Base-by-base conservation (phyloP, 139 green algal species). In the Ulvella scutata region DNA sequence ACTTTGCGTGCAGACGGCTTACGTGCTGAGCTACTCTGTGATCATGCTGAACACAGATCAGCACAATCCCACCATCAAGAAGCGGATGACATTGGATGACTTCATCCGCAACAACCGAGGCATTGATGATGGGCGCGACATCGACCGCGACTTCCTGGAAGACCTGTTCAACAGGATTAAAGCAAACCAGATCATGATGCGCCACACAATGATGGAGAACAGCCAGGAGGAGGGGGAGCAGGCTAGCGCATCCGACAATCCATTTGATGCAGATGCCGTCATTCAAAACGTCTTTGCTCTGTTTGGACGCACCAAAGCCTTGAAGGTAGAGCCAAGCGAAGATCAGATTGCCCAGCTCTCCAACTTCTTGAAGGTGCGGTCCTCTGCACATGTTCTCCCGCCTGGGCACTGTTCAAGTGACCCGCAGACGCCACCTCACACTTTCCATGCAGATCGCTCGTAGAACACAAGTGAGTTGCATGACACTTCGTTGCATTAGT, bases 11-110 rank as follows among this genome's bases (percentile, higher is more conserved):
- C 51, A 67, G 51, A 67, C 51, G 38, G 95, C 91, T 7, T 99
- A 98, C 78, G 93, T 99, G 80, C 87, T 99, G 59, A 92, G 94
- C 31, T 99, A 97, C 85, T 93, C 85, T 9, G 92, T 99, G 73
- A 97, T 99, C 88, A 97, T 99, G 95, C 90, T 99, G 78, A 98
- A 99, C 89, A 99, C 95, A 2, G 95, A 99, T 80, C 92, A 93
- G 26, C 95, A 99, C 88, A 99, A 99, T 82, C 89, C 90, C 1
- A 79, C 86, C 77, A 82, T 91, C 33, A 91, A 89, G 82, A 87
- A 85, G 43, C 95, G 94, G 80, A 95, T 96, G 83, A 86, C 82
- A 17, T 62, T 86, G 74, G 86, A 93, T 75, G 93, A 85, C 43
- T 99, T 99, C 77, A 38, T 98, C 43, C 88, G 87, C 37, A 99